Evolutionary conservation across 441 rosid genomes (phyloP).

Genomic region (Populus hybrid): DNA sequence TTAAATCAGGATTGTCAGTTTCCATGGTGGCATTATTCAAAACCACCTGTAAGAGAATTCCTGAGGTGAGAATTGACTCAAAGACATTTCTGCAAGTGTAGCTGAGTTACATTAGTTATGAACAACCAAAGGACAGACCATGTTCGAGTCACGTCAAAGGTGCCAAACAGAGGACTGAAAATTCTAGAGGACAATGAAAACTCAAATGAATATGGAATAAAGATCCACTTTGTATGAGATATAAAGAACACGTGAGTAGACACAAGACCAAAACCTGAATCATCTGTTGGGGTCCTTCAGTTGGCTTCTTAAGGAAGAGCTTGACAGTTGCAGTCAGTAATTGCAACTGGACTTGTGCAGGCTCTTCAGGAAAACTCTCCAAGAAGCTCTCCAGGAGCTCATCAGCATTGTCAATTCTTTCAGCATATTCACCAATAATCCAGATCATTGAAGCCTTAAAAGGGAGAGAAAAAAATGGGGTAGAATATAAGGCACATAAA

Average conservation of each 20-base stretch:
- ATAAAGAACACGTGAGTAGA: conserved; percentile 10
- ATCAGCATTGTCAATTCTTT: conserved; percentile 99
- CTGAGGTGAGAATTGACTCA: conserved; percentile 13
- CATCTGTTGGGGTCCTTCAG: conserved; percentile 99
- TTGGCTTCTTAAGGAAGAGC: conserved; percentile 94
- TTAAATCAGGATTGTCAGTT: conserved; percentile 93
- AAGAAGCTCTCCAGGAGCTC: conserved; percentile 98
- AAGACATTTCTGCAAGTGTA: neutral
- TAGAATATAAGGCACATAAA: neutral
- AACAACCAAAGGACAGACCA: neutral
- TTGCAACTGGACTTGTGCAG: conserved; percentile 96
- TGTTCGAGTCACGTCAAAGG: neutral
- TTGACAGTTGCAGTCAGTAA: conserved; percentile 97
- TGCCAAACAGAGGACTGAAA: neutral
- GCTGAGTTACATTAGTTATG: neutral
- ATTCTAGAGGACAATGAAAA: neutral
- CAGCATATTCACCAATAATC: conserved; percentile 99
- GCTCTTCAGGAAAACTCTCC: conserved; percentile 99
- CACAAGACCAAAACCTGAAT: conserved; percentile 64
- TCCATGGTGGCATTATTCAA: conserved; percentile 93
- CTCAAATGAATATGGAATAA: neutral
- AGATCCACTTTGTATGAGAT: neutral
- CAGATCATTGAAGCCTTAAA: conserved; percentile 97
- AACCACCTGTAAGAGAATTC: conserved; percentile 55
- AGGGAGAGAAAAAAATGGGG: conserved; percentile 12